Conservation (phyloP, 345 rosid species). For the Gossypium rotundifolium region DNA sequence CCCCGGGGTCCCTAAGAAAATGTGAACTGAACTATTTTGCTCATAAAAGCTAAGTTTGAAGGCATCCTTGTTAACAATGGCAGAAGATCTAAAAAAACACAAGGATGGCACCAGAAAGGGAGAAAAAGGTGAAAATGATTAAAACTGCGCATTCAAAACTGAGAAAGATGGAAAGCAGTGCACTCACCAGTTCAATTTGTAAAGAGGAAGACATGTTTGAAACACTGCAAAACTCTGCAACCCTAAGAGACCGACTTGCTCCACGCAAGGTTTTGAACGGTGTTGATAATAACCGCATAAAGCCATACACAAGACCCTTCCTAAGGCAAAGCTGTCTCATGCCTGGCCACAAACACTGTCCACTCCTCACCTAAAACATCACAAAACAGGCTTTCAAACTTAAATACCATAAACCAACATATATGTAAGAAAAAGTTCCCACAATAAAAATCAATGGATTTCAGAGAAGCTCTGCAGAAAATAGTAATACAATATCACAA, state of each 20-base stretch:
- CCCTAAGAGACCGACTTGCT: slow-evolving; percentile 80
- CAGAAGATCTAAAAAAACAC: background rate
- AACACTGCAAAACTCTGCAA: slow-evolving; percentile 86
- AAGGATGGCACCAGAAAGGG: background rate
- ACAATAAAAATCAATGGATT: background rate
- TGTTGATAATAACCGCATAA: slow-evolving; percentile 60
- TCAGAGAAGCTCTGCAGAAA: slow-evolving; percentile 2
- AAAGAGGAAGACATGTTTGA: slow-evolving; percentile 68
- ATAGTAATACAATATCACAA: background rate
- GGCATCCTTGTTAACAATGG: background rate
- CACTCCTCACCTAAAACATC: slow-evolving; percentile 53
- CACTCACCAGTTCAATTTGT: slow-evolving; percentile 86
- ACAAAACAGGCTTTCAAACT: slow-evolving; percentile 5
- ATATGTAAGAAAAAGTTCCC: background rate
- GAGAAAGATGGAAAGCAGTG: background rate
- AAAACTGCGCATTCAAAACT: background rate
- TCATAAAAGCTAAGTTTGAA: background rate
- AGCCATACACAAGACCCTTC: slow-evolving; percentile 77
- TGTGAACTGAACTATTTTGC: background rate
- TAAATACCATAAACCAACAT: background rate
- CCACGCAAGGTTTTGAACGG: slow-evolving; percentile 87
- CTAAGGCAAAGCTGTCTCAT: slow-evolving; percentile 77
- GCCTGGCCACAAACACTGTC: slow-evolving; percentile 74
- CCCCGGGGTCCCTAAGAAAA: too few species aligned
- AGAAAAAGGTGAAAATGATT: background rate